phyloP scores from a whole-genome alignment of 495 filamentous ascomycete genomes.

The Penicillium cosmopolitanum region DNA sequence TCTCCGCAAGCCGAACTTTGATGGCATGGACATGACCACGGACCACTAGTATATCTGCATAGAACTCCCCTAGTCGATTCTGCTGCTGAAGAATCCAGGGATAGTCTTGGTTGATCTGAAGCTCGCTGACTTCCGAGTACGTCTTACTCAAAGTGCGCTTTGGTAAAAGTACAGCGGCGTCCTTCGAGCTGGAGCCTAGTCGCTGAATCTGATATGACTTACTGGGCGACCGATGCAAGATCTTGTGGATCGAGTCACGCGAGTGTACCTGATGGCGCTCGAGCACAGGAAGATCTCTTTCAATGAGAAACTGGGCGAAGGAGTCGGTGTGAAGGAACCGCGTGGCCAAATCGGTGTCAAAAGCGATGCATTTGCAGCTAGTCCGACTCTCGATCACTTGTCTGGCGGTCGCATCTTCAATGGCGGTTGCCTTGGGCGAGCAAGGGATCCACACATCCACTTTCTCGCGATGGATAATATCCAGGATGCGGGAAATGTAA shows the following conservation, averaged over 20 bases:
- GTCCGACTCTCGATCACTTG: slow-evolving; percentile 61
- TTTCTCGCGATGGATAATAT: slow-evolving; percentile 61
- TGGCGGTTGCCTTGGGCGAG: slow-evolving; percentile 59
- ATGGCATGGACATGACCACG: slow-evolving; percentile 63
- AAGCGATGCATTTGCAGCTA: slow-evolving; percentile 63
- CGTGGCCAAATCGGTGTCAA: slow-evolving; percentile 49
- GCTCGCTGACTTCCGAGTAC: slow-evolving; percentile 52
- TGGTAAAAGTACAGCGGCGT: slow-evolving; percentile 59
- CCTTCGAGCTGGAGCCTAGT: slow-evolving; percentile 52
- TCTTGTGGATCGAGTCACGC: slow-evolving; percentile 55
- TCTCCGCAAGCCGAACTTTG: slow-evolving; percentile 56
- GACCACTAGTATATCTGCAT: slow-evolving; percentile 68
- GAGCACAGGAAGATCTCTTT: slow-evolving; percentile 58
- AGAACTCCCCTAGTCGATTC: slow-evolving; percentile 65
- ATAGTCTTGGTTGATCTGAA: slow-evolving; percentile 56
- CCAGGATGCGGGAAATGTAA: slow-evolving; percentile 54
- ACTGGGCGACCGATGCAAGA: slow-evolving; percentile 54
- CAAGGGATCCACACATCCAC: slow-evolving; percentile 77
- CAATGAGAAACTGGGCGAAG: slow-evolving; percentile 58
- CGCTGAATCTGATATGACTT: slow-evolving; percentile 66
- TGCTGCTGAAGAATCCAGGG: slow-evolving; percentile 75
- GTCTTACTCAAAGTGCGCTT: slow-evolving; percentile 56
- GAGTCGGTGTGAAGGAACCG: slow-evolving; percentile 59
- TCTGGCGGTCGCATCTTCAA: slow-evolving; percentile 68
- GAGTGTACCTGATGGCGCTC: slow-evolving; percentile 62